Conservation (phyloP, 2,329 filamentous ascomycete species). For the Verticillium klebahnii region DNA sequence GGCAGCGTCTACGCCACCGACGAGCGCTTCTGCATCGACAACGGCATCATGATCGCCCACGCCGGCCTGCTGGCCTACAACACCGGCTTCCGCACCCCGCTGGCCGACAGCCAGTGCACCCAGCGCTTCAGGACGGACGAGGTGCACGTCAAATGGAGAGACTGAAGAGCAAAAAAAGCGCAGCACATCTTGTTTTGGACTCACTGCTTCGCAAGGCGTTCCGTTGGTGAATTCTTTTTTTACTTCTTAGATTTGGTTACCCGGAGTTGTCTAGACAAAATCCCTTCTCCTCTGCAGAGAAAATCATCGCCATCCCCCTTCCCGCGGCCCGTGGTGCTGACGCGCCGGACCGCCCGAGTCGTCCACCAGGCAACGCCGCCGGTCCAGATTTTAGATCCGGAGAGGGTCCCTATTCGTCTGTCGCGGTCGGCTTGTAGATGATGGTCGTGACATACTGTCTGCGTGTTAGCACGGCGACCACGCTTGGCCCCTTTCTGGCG, state of each 20-base stretch:
- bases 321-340: not conserved
- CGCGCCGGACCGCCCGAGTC: not conserved
- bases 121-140: conserved; percentile 81
- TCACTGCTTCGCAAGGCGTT: not conserved
- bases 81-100: conserved; percentile 70
- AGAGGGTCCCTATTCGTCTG: conserved; percentile 33
- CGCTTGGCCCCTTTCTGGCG: not conserved
- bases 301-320: not conserved
- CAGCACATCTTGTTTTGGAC: not conserved
- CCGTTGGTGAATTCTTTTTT: too few species aligned
- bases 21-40: conserved; percentile 97
- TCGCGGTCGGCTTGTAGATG: conserved; percentile 84
- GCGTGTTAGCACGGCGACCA: not conserved
- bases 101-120: conserved; percentile 81
- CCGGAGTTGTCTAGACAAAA: not conserved
- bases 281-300: not conserved
- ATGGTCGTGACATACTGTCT: conserved; percentile 91
- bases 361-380: not conserved
- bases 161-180: conserved; percentile 29
- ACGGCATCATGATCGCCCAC: conserved; percentile 99
- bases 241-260: not conserved
- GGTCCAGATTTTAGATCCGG: not conserved
- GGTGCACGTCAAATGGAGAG: conserved; percentile 74
- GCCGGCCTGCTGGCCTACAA: conserved; percentile 82
- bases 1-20: conserved; percentile 93